Conservation (phyloP, 192 early-diverging fungal genomes). For the Coemansia sp. region DNA sequence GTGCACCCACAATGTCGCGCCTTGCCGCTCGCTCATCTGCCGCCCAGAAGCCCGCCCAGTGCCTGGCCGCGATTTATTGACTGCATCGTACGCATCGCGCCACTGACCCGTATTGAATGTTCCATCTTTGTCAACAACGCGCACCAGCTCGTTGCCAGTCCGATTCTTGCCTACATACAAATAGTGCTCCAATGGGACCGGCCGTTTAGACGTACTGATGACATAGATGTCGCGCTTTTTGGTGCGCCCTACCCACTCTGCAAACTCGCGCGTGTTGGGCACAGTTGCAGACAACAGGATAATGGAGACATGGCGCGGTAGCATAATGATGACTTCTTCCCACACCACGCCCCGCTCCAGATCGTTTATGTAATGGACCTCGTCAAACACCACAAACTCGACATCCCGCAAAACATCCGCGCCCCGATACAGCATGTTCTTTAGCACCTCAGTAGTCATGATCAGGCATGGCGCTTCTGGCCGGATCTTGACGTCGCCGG, state of each 20-base stretch:
- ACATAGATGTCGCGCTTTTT: slow-evolving; percentile 98
- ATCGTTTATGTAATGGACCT: slow-evolving; percentile 98
- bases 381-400: slow-evolving; percentile 99
- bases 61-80: slow-evolving; percentile 53
- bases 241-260: slow-evolving; percentile 98
- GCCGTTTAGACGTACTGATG: slow-evolving; percentile 87
- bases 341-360: slow-evolving; percentile 94
- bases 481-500: slow-evolving; percentile 95
- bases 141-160: slow-evolving; percentile 71
- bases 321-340: slow-evolving; percentile 99
- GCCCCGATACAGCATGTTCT: slow-evolving; percentile 96
- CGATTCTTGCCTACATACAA: slow-evolving; percentile 64
- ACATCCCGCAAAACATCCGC: slow-evolving; percentile 96
- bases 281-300: slow-evolving; percentile 96
- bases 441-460: slow-evolving; percentile 98
- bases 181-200: slow-evolving; percentile 93
- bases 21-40: slow-evolving; percentile 55
- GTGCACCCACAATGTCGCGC: slow-evolving; percentile 79
- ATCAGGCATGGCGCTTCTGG: slow-evolving; percentile 96
- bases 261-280: slow-evolving; percentile 97
- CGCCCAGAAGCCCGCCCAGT: slow-evolving; percentile 25
- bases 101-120: slow-evolving; percentile 50
- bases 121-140: slow-evolving; percentile 78
- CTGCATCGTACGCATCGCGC: slow-evolving; percentile 72
- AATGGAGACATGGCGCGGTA: slow-evolving; percentile 91